Evolutionary conservation across 352 stramenopile species (phyloP), one percentile per base, ranked within the genome.

Genomic region (Pythium coloratum): DNA sequence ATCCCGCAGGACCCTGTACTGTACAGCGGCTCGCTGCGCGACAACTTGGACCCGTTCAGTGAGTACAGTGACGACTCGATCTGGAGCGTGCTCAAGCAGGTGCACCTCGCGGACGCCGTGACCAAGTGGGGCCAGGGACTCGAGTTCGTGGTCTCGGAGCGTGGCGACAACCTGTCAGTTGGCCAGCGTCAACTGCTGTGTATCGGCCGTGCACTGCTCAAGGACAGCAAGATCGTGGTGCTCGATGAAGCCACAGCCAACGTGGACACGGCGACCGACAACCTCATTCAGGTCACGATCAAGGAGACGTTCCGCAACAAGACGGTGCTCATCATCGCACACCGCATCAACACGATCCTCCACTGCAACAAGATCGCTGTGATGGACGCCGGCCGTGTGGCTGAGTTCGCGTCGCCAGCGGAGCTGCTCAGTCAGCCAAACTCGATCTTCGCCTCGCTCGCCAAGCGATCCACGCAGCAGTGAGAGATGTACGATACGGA

Each of bases 191-290:
- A 99, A 72, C 72, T 99, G 12, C 66, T 99, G 4, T 98, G 93
- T 64, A 87, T 99, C 56, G 97, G 82, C 26, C 78, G 97, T 28
- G 95, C 96, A 7, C 72, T 99, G 57, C 72, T 99, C 7, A 80
- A 85, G 24, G 79, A 96, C 53, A 93, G 89, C 55, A 72, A 77
- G 53, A 93, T 99, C 44, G 73, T 99, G 18, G 74, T 99, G 13
- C 88, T 99, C 77, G 97, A 99, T 61, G 96, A 99, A 76, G 96
- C 96, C 2, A 99, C 96, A 6, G 84, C 86, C 40, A 89, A 79
- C 28, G 80, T 93, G 42, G 87, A 93, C 64, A 65, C 58, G 89
- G 67, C 72, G 20, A 82, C 76, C n/a, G 88, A 97, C 76, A 34
- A 59, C 6, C 61, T 79, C 10, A 93, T 91, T 54, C 78, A 81